Percentiles rank a stretch among this genome's conserved stretches.
Conservation (phyloP, 768 basidiomycete genomes). For the Suillus ampliporus region DNA sequence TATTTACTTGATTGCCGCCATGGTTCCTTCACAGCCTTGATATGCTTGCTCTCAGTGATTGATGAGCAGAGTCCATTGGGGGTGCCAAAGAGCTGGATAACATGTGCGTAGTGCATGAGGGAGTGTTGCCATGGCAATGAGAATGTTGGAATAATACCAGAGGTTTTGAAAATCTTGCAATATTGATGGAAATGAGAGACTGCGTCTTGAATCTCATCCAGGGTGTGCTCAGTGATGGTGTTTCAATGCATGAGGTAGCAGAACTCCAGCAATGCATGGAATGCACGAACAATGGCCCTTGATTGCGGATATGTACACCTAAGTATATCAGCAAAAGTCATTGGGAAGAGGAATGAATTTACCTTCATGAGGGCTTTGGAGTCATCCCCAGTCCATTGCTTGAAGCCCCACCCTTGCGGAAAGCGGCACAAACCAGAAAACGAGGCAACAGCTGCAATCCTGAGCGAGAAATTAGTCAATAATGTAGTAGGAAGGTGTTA, state of each 20-base stretch:
- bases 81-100: conserved; percentile 29
- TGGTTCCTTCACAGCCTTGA: conserved; percentile 35
- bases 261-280: conserved; percentile 32
- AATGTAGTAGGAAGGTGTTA: too few species aligned
- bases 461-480: conserved; percentile 6
- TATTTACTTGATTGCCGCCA: conserved; percentile 18
- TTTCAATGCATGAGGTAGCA: conserved; percentile 30
- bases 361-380: conserved; percentile 16
- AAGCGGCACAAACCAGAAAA: conserved; percentile 29
- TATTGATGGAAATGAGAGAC: conserved; percentile 23
- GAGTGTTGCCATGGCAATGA: conserved; percentile 26
- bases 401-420: conserved; percentile 34
- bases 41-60: conserved; percentile 24
- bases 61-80: conserved; percentile 34
- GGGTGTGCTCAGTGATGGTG: conserved; percentile 17
- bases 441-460: conserved; percentile 21
- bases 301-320: conserved; percentile 14
- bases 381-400: conserved; percentile 46
- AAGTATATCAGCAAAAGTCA: background rate
- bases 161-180: conserved; percentile 18
- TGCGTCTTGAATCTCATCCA: conserved; percentile 19
- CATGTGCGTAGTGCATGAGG: conserved; percentile 27
- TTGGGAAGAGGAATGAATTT: background rate
- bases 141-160: conserved; percentile 18
- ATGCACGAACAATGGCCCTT: conserved; percentile 8